Percentiles rank a stretch among this genome's conserved stretches.
Conservation (phyloP, 495 filamentous ascomycete species). For the Aspergillus bertholletiae region DNA sequence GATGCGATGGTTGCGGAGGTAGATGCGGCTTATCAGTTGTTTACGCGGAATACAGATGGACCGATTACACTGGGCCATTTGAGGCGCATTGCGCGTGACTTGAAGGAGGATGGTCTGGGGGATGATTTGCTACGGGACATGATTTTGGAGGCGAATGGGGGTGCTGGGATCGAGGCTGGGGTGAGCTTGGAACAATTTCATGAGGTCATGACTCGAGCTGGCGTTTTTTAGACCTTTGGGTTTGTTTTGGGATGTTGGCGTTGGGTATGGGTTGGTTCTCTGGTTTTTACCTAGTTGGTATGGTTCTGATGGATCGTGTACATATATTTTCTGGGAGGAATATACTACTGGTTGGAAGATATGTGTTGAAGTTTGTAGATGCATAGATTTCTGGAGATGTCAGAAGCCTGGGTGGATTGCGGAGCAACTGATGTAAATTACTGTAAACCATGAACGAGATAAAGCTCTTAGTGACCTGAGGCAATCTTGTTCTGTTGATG, state of each 20-base stretch:
- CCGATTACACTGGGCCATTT: slow-evolving; percentile 73
- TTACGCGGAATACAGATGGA: slow-evolving; percentile 53
- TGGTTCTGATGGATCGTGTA: too few relatives aligned
- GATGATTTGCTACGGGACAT: slow-evolving; percentile 86
- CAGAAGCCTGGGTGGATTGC: too few relatives aligned
- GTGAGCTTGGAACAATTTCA: slow-evolving; percentile 80
- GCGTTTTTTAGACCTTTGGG: slow-evolving; percentile 57
- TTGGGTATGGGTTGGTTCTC: background rate
- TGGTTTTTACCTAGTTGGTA: background rate
- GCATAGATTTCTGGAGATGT: background rate
- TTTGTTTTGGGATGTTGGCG: background rate
- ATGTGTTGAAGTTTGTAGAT: background rate
- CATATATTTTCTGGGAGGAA: too few relatives aligned
- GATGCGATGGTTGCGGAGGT: slow-evolving; percentile 64
- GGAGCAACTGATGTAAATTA: too few relatives aligned
- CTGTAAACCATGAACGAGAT: too few relatives aligned
- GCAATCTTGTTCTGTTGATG: background rate
- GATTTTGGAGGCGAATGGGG: slow-evolving; percentile 89
- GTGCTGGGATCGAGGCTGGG: slow-evolving; percentile 63
- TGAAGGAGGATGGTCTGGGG: slow-evolving; percentile 70
- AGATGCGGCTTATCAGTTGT: slow-evolving; percentile 74
- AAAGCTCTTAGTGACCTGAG: too few relatives aligned
- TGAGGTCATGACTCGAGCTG: slow-evolving; percentile 78
- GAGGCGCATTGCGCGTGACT: slow-evolving; percentile 70
- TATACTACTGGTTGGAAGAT: background rate